These are phyloP conservation scores for Ophiosphaerella herpotricha DNA, from an alignment of 2,329 filamentous ascomycete genomes.

Conservation along the genomic window DNA sequence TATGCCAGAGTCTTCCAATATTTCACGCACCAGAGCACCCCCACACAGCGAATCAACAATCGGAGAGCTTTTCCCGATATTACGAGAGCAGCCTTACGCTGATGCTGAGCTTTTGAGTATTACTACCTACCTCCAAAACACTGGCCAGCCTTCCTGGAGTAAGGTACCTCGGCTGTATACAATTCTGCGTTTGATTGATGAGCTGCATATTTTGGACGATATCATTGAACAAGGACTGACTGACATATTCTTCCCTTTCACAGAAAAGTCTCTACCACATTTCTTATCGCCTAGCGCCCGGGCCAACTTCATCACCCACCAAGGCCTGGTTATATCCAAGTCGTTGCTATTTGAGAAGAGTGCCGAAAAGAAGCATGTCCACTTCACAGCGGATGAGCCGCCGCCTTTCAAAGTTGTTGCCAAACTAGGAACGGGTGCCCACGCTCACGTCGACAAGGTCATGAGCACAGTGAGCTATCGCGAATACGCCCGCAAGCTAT, in stretches of 20 bases:
- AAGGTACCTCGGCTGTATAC: constrained; percentile 11
- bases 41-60: too few relatives aligned
- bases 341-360: constrained; percentile 11
- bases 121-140: too few relatives aligned
- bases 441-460: constrained; percentile 10
- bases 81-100: too few relatives aligned
- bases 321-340: constrained; percentile 9
- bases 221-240: constrained; percentile 11
- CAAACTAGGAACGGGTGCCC: constrained; percentile 5
- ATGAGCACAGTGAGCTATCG: background rate
- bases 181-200: constrained; percentile 5
- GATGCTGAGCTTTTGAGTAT: too few relatives aligned
- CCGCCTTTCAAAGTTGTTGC: constrained; percentile 10
- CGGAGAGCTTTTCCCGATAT: too few relatives aligned
- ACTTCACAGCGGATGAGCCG: constrained; percentile 3
- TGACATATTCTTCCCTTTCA: constrained; percentile 15
- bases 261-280: constrained; percentile 6
- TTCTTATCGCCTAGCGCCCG: constrained; percentile 4
- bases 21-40: too few relatives aligned
- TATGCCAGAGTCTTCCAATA: too few relatives aligned
- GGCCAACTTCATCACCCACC: constrained; percentile 6
- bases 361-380: constrained; percentile 1
- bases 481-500: constrained; percentile 6
- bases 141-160: constrained; percentile 4
- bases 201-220: constrained; percentile 5